Evolutionary conservation across 208 protist genomes (phyloP).

Genomic region (Naegleria fowleri): DNA sequence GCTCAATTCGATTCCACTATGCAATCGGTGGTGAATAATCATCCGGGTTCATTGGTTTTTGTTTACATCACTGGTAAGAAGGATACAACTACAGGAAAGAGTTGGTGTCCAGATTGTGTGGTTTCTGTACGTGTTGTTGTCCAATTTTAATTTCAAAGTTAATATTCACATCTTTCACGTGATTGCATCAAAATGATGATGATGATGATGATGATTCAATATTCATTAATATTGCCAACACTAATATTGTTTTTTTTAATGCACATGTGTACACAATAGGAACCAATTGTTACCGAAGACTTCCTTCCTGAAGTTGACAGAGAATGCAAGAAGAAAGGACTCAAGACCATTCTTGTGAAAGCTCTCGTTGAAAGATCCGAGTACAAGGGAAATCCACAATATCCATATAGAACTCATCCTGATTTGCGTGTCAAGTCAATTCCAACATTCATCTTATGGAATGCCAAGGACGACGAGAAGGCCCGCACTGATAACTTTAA

Average conservation of each 20-base stretch:
- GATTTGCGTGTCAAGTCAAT: slow-evolving; percentile 46
- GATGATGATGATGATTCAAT: not conserved
- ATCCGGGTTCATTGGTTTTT: slow-evolving; percentile 43
- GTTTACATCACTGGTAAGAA: slow-evolving; percentile 56
- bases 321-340: slow-evolving; percentile 43
- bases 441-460: slow-evolving; percentile 57
- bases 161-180: too few species aligned
- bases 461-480: slow-evolving; percentile 36
- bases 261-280: too few species aligned
- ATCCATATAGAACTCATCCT: slow-evolving; percentile 57
- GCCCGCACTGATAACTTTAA: not conserved
- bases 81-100: slow-evolving; percentile 52
- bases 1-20: slow-evolving; percentile 25
- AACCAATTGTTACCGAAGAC: slow-evolving; percentile 21
- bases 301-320: slow-evolving; percentile 48
- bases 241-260: too few species aligned
- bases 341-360: slow-evolving; percentile 54
- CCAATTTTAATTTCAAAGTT: too few species aligned
- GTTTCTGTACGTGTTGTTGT: too few species aligned
- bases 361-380: slow-evolving; percentile 55
- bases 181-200: too few species aligned
- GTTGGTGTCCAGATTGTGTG: slow-evolving; percentile 70
- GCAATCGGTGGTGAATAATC: slow-evolving; percentile 28
- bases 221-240: not conserved
- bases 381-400: slow-evolving; percentile 60